phyloP scores from a whole-genome alignment of 306 rosid species.

The Quercus berberidifolia region DNA sequence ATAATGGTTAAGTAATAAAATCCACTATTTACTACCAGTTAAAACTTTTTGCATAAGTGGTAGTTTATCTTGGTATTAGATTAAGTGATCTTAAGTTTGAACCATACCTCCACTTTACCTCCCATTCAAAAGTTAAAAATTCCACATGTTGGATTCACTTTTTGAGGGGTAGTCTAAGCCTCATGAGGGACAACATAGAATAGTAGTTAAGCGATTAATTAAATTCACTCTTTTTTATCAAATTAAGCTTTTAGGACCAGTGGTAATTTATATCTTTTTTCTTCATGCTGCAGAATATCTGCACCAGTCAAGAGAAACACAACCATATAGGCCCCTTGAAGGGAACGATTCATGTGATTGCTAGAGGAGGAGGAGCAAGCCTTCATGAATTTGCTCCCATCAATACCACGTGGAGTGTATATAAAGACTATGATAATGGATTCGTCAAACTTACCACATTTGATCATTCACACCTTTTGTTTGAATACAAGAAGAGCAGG shows the following conservation, averaged over 20 bases:
- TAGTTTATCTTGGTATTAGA: too few relatives aligned
- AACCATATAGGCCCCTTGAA: conserved; percentile 60
- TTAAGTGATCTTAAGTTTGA: too few relatives aligned
- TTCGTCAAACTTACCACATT: conserved; percentile 82
- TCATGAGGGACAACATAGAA: too few relatives aligned
- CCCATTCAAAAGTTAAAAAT: too few relatives aligned
- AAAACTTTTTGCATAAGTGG: too few relatives aligned
- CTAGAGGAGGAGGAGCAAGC: conserved; percentile 90
- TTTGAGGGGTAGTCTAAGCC: too few relatives aligned
- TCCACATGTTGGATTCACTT: too few relatives aligned
- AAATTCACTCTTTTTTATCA: background rate
- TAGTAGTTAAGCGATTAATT: background rate
- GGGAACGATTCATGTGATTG: conserved; percentile 91
- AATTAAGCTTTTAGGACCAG: background rate
- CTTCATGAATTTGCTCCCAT: conserved; percentile 63
- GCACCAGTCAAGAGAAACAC: conserved; percentile 73
- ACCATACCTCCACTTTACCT: too few relatives aligned
- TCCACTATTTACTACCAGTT: too few relatives aligned
- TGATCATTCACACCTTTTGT: conserved; percentile 74
- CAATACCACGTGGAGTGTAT: conserved; percentile 74
- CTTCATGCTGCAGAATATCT: conserved; percentile 53
- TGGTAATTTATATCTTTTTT: background rate
- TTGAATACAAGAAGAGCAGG: conserved; percentile 92
- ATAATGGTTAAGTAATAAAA: too few relatives aligned
- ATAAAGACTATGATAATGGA: conserved; percentile 72